Evolutionary conservation across 257 asterid species (phyloP).

Genomic region (Nyctanthes arbortristis): DNA sequence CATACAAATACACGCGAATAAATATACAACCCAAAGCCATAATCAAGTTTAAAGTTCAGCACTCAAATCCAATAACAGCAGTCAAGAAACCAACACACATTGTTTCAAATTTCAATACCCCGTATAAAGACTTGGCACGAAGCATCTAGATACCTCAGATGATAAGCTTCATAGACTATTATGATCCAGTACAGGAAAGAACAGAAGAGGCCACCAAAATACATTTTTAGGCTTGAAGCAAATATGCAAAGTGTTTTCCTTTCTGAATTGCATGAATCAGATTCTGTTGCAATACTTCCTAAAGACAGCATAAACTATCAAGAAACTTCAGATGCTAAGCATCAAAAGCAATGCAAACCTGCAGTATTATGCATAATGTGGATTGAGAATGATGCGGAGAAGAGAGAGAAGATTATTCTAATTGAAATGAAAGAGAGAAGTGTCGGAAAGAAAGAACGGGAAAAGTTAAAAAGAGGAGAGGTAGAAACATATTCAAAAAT

Average conservation of each 20-base stretch:
- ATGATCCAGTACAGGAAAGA: neutral
- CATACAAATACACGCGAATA: constrained; percentile 2
- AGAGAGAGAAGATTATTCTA: too few species aligned
- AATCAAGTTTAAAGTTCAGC: neutral
- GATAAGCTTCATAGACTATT: constrained; percentile 1
- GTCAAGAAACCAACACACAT: constrained; percentile 5
- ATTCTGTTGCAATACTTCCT: too few species aligned
- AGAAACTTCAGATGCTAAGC: too few species aligned
- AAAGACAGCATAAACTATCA: too few species aligned
- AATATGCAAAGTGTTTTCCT: neutral
- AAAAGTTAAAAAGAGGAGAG: too few species aligned
- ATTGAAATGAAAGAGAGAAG: too few species aligned
- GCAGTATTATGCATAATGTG: too few species aligned
- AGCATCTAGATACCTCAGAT: constrained; percentile 6
- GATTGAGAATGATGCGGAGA: too few species aligned
- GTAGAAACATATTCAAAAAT: too few species aligned
- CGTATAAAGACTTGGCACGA: neutral
- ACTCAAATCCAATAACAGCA: constrained; percentile 10
- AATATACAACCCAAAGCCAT: neutral
- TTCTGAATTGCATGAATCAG: neutral
- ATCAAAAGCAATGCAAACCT: too few species aligned
- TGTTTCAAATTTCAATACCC: neutral
- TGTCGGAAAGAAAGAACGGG: too few species aligned
- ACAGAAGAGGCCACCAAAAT: neutral
- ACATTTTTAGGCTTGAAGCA: neutral